Evolutionary conservation across 805 yeast species (phyloP), one percentile per base, ranked within the genome.

Genomic region (Monosporozyma siamensis): DNA sequence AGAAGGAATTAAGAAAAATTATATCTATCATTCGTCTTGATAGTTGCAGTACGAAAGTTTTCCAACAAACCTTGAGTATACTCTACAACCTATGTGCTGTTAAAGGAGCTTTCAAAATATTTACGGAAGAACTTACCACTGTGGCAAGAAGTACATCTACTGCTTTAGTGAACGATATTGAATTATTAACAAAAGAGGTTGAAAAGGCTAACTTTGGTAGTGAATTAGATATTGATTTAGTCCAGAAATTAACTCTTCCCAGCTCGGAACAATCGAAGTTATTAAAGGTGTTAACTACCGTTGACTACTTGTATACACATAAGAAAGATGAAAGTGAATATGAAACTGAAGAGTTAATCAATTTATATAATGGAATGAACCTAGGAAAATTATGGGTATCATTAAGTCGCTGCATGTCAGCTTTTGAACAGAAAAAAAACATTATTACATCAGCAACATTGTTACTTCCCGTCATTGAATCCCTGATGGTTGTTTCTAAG

Each of bases 401-500:
- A 0, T 69, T 86, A 38, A 82, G 92, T 64, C 83, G 77, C 39
- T 80, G 86, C 50, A 66, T 87, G 52, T 63, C 77, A 34, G 69
- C 72, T 5, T 66, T 84, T 44, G 90, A 81, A 54, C 78, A 73
- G 18, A 72, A 74, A 32, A 69, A 73, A 12, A 68, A 69, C 12
- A 64, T 80, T 48, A 66, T 75, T 18, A 77, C 78, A 37, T 76
- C 86, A 36, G 88, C 95, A 0, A 82, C 95, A 1, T 81, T 85
- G 1, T 64, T 89, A 20, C 67, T 90, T 20, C 97, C 97, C 0
- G 63, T 88, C 47, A 86, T 90, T 47, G 98, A 90, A 59, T 80
- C 95, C 0, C 68, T 92, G 44, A 87, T 92, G 95, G 95, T 90
- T 39, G 92, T 92, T n/a, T 88, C 95, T 64, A 89, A 89, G 55